phyloP scores from a whole-genome alignment of 2,329 filamentous ascomycete species.

The Stenocarpella maydis region DNA sequence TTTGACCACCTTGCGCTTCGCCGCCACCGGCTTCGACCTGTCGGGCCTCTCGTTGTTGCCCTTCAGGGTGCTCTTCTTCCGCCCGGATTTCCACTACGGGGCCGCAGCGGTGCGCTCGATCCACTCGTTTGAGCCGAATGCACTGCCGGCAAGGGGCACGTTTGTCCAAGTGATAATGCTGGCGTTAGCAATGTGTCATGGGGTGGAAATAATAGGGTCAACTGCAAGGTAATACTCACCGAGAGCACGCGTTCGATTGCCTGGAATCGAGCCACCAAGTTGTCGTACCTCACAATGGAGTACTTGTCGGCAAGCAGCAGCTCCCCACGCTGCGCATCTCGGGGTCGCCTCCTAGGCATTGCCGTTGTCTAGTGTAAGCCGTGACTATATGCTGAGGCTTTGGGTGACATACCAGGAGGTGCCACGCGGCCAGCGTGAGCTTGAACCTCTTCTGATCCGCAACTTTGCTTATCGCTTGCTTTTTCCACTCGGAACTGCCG shows the following conservation, averaged over 20 bases:
- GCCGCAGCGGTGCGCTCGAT: not conserved
- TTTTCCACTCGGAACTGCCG: rapidly evolving
- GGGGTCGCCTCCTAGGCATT: not conserved
- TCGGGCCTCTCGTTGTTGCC: not conserved
- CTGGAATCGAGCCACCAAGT: not conserved
- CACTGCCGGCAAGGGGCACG: not conserved
- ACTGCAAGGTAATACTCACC: not conserved
- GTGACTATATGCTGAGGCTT: not conserved
- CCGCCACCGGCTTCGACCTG: not conserved
- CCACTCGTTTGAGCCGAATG: not conserved
- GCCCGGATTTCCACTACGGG: not conserved
- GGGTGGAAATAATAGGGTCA: too few species aligned
- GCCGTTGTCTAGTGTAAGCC: not conserved
- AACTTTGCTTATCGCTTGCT: not conserved
- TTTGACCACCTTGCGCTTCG: not conserved
- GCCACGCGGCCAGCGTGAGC: not conserved
- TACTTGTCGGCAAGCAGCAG: not conserved
- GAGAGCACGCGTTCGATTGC: not conserved
- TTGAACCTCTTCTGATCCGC: not conserved
- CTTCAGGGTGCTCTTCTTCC: not conserved
- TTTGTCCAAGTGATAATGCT: not conserved
- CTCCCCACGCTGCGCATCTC: not conserved
- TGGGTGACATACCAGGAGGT: not conserved
- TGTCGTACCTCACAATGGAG: rapidly evolving
- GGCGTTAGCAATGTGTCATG: not conserved